Evolutionary conservation across 345 rosid genomes (phyloP).

Genomic region (Lepidium didymum): DNA sequence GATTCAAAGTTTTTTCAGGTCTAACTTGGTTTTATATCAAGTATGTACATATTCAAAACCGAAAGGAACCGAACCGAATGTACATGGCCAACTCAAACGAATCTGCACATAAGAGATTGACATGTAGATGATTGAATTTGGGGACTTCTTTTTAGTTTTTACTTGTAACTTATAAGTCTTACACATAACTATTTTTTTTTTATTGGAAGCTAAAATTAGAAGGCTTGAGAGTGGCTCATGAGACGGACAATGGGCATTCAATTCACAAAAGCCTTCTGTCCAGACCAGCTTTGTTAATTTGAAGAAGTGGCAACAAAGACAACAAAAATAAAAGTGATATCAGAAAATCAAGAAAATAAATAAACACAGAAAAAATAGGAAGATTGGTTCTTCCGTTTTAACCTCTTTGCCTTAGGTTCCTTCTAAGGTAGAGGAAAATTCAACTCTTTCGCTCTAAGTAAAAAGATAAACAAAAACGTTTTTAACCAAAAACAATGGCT

Average conservation of each 20-base stretch:
- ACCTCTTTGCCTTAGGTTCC: constrained; percentile 48
- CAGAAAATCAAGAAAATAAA: constrained; percentile 12
- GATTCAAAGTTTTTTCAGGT: too few relatives aligned
- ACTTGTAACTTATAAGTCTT: background rate
- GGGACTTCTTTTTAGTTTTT: background rate
- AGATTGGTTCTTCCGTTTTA: background rate
- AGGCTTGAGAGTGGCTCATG: background rate
- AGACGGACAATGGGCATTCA: constrained; percentile 17
- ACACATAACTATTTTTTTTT: background rate
- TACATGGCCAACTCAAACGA: too few relatives aligned
- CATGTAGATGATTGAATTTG: background rate
- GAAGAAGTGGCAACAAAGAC: background rate
- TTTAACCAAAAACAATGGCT: constrained; percentile 38
- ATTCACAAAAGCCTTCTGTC: constrained; percentile 56
- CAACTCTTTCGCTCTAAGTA: constrained; percentile 25
- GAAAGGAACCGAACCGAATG: too few relatives aligned
- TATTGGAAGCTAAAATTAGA: constrained; percentile 16
- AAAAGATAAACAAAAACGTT: background rate
- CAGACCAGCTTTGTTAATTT: constrained; percentile 27
- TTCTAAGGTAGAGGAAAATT: constrained; percentile 49
- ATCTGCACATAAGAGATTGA: too few relatives aligned
- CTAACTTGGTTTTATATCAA: too few relatives aligned
- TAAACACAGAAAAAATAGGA: background rate
- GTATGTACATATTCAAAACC: too few relatives aligned
- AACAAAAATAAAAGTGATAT: background rate